These are phyloP conservation scores for Tagetes patula DNA, from an alignment of 129 eudicot genomes.

Conservation along the genomic window DNA sequence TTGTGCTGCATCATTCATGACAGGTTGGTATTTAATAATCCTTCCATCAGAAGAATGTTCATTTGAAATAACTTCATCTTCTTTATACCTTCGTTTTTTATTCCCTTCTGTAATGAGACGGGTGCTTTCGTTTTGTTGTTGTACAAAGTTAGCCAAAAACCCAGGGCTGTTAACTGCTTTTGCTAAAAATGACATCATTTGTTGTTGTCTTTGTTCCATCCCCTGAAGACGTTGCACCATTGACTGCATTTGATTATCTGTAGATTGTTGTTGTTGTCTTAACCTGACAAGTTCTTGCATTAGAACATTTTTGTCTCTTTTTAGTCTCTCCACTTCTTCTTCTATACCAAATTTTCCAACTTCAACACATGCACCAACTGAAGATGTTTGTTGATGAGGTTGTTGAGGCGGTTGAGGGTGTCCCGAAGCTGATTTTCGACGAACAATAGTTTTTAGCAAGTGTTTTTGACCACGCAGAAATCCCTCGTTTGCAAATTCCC, in stretches of 20 bases:
- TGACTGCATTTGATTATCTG: constrained; percentile 71
- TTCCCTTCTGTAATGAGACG: constrained; percentile 56
- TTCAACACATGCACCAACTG: constrained; percentile 74
- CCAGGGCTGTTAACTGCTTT: constrained; percentile 87
- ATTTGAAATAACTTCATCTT: constrained; percentile 43
- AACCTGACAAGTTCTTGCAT: constrained; percentile 85
- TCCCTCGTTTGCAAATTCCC: constrained; percentile 95
- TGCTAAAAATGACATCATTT: constrained; percentile 91
- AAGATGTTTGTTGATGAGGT: constrained; percentile 48
- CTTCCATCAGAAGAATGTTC: constrained; percentile 51
- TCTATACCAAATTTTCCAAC: constrained; percentile 88
- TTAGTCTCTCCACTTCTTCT: constrained; percentile 87
- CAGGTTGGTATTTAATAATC: constrained; percentile 78
- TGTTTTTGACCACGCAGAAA: constrained; percentile 81
- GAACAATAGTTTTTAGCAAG: constrained; percentile 57
- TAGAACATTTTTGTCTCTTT: constrained; percentile 77
- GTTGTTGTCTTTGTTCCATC: constrained; percentile 92
- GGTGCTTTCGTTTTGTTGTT: constrained; percentile 64
- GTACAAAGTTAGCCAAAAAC: constrained; percentile 74
- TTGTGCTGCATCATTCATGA: constrained; percentile 63
- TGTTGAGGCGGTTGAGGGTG: constrained; percentile 57
- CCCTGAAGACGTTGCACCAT: constrained; percentile 91
- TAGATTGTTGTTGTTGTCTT: constrained; percentile 84
- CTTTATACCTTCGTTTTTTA: constrained; percentile 75
- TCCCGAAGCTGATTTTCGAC: constrained; percentile 66